Base-by-base conservation (phyloP, 305 asterid genomes). In the Rubia peregrina region DNA sequence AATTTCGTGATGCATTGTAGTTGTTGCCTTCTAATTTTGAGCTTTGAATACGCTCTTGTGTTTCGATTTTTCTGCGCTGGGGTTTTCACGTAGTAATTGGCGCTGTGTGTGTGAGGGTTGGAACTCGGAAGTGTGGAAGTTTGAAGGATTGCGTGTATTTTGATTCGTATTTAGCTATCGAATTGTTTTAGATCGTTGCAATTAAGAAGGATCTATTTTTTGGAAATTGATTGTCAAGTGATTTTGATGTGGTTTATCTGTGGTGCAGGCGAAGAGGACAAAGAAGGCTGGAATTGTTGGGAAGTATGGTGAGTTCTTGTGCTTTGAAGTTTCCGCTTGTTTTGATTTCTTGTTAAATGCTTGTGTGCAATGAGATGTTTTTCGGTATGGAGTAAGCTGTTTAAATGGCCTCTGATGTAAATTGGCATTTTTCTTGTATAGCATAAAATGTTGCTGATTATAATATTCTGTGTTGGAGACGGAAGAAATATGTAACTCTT, bases 231-330 rank as follows among this genome's bases (percentile, higher is more conserved):
- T 67, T 48, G 0, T n/a, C 26, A 7, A 7, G 24, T 10, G n/a
- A 68, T 55, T 68, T 1, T 69, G 61, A 48, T 44, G n/a, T 67
- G 71, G 7, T 17, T 53, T 11, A 26, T 51, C 38, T 69, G 19
- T 36, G 44, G 12, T 75, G 51, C 73, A 78, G 83, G 74, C 87
- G 42, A 78, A 80, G 84, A 79, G 86, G 74, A 80, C 88, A 33
- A 84, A 84, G 81, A 79, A 81, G 80, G 82, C 80, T 5, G 83
- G 84, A 41, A 84, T 81, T 73, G 86, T 84, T 11, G 82, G 86
- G 22, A 84, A 84, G 65, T 84, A 84, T 44, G 85, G 83, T 83
- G 74, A 59, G 81, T 71, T 62, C 51, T 21, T 33, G 38, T 61
- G 13, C 38, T 60, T 59, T 61, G 26, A 30, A 17, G 57, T 19